Evolutionary conservation across 495 filamentous ascomycete species (phyloP).

Genomic region (Tetracladium setigerum): DNA sequence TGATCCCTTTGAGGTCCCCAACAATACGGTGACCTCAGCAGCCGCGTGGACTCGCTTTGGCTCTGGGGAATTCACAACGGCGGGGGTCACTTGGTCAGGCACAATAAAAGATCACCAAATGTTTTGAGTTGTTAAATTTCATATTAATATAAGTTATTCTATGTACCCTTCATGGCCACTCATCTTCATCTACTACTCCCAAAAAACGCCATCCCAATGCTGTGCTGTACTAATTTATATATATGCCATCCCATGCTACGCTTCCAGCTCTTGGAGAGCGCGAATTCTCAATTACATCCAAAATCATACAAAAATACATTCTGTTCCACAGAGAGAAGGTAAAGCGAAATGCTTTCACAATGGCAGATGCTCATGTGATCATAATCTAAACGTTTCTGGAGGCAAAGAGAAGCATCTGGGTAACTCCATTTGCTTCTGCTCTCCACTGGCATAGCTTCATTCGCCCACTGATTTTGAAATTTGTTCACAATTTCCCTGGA

Average conservation of each 20-base stretch:
- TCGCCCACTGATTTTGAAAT: no score
- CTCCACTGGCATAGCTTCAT: no score
- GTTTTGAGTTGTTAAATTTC: background rate
- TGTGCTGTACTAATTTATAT: constrained; percentile 1
- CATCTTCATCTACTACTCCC: background rate
- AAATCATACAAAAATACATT: background rate
- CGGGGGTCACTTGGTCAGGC: background rate
- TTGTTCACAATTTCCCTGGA: no score
- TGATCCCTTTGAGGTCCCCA: background rate
- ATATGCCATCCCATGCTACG: no score
- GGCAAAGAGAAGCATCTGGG: no score
- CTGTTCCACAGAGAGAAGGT: no score
- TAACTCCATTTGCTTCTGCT: no score
- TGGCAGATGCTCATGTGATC: no score
- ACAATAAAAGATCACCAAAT: background rate
- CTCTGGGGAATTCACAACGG: background rate
- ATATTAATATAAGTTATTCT: background rate
- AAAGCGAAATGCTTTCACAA: no score
- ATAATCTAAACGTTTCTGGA: no score
- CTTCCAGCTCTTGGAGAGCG: constrained; percentile 16
- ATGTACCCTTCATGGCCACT: background rate
- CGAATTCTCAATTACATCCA: constrained; percentile 3
- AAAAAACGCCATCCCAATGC: constrained; percentile 13
- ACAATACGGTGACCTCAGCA: background rate
- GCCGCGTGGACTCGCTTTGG: background rate